Evolutionary conservation across 768 basidiomycete genomes (phyloP), one percentile per base, ranked within the genome.

Genomic region (Trichaptum fuscoviolaceum): DNA sequence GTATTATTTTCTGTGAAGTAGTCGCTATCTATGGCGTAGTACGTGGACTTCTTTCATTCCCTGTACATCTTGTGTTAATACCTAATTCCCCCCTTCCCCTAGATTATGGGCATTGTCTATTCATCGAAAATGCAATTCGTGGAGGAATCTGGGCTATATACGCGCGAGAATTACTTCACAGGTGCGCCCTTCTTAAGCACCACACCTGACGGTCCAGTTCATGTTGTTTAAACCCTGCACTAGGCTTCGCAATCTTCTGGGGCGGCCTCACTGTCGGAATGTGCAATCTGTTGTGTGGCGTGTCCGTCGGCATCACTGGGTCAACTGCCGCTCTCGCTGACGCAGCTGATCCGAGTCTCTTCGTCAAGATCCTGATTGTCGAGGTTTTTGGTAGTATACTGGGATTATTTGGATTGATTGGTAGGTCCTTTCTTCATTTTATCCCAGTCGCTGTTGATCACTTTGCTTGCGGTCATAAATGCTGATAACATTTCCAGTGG

Each of bases 1-100:
- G 96, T 71, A 95, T 99, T 81, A 98, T 99, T 73, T 98, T 99
- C 83, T 98, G 96, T 77, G 96, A 99, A 81, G 97, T 98, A 73
- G 96, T 99, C 30, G 97, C 96, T 67, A 99, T 99, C 74, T 99
- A 99, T 79, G 97, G 92, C 66, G 93, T 94, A 64, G 93, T 95
- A 78, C 67, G 91, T 83, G 20, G 65, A 15, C 26, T 62, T 20
- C 27, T 61, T 57, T 64, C 23, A 68, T 20, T 15, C 10, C 42
- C 12, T 4, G n/a, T n/a, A n/a, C n/a, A n/a, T n/a, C n/a, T n/a
- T n/a, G n/a, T n/a, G n/a, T n/a, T n/a, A n/a, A n/a, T n/a, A n/a
- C n/a, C n/a, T n/a, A n/a, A n/a, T n/a, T n/a, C n/a, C n/a, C n/a
- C n/a, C n/a, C n/a, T n/a, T n/a, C n/a, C 0, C 8, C 3, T 62